Evolutionary conservation across 2,329 filamentous ascomycete genomes (phyloP).

Genomic region (Domatiomyces globalis): DNA sequence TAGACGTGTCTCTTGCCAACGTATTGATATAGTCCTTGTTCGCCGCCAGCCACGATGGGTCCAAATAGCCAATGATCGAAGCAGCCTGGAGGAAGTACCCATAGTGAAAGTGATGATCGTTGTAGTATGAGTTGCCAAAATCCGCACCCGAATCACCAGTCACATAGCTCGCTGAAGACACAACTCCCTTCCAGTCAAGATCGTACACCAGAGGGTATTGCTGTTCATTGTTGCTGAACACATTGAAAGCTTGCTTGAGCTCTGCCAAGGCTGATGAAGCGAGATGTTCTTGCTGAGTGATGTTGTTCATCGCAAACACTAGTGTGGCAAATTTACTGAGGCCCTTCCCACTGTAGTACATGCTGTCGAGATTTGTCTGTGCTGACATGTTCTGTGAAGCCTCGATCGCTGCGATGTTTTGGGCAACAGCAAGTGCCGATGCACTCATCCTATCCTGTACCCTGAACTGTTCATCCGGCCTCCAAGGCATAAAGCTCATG

Average conservation of each 20-base stretch:
- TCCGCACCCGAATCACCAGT: conserved; percentile 58
- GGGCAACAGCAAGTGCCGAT: conserved; percentile 46
- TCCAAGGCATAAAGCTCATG: conserved; percentile 72
- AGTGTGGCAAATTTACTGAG: conserved; percentile 63
- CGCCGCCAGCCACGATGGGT: conserved; percentile 55
- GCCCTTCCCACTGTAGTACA: conserved; percentile 87
- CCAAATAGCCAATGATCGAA: conserved; percentile 66
- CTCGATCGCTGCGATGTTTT: conserved; percentile 53
- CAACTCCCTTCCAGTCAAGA: conserved; percentile 59
- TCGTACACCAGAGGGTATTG: conserved; percentile 45
- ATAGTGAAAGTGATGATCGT: conserved; percentile 50
- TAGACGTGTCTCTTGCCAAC: conserved; percentile 70
- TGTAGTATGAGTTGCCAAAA: conserved; percentile 76
- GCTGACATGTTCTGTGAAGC: conserved; percentile 59
- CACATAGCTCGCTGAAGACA: conserved; percentile 59
- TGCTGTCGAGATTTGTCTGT: conserved; percentile 64
- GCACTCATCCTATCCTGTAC: conserved; percentile 25
- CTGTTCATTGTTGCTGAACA: conserved; percentile 55
- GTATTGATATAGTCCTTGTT: conserved; percentile 73
- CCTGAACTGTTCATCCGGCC: conserved; percentile 31
- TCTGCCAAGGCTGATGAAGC: conserved; percentile 45
- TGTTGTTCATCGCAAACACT: conserved; percentile 49
- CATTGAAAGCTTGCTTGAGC: conserved; percentile 52
- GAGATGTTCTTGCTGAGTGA: conserved; percentile 45
- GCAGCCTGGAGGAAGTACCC: conserved; percentile 84